Conservation (phyloP, 1,284 basidiomycete genomes). For the Melanopsichium pennsylvanicum region DNA sequence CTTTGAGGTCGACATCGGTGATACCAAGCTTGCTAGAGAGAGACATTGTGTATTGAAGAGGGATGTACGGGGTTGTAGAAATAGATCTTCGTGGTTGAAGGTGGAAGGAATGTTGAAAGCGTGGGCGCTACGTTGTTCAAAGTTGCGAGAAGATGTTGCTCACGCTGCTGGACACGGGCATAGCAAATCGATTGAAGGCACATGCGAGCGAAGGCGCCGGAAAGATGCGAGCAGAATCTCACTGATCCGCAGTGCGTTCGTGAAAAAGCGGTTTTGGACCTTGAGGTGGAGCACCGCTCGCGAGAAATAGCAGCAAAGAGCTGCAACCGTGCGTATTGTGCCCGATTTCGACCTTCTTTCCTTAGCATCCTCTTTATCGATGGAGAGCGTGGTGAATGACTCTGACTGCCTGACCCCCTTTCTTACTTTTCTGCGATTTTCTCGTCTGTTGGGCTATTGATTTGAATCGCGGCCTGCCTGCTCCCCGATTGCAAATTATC, state of each 20-base stretch:
- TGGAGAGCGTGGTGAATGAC: no score
- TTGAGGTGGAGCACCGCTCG: slow-evolving; percentile 27
- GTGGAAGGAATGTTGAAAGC: neutral
- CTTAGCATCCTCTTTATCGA: slow-evolving; percentile 21
- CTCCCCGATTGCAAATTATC: no score
- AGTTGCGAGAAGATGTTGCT: no score
- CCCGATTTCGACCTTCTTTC: no score
- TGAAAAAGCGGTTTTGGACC: slow-evolving; percentile 13
- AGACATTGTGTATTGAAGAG: slow-evolving; percentile 78
- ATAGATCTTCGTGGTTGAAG: slow-evolving; percentile 1
- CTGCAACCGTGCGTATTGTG: slow-evolving; percentile 17
- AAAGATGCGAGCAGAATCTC: slow-evolving; percentile 31
- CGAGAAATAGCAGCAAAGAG: neutral
- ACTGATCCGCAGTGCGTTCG: no score
- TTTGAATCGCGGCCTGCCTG: no score
- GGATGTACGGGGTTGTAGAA: no score
- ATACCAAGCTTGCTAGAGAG: slow-evolving; percentile 83
- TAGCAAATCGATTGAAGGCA: slow-evolving; percentile 4
- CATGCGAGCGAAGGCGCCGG: slow-evolving; percentile 4
- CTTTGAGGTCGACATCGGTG: slow-evolving; percentile 87
- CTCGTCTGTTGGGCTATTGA: no score
- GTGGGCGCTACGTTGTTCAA: no score
- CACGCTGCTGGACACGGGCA: slow-evolving; percentile 12
- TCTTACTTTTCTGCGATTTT: no score
- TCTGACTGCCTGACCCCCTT: no score